phyloP scores from a whole-genome alignment of 2,329 filamentous ascomycete species.

The Domatiomyces globalis region DNA sequence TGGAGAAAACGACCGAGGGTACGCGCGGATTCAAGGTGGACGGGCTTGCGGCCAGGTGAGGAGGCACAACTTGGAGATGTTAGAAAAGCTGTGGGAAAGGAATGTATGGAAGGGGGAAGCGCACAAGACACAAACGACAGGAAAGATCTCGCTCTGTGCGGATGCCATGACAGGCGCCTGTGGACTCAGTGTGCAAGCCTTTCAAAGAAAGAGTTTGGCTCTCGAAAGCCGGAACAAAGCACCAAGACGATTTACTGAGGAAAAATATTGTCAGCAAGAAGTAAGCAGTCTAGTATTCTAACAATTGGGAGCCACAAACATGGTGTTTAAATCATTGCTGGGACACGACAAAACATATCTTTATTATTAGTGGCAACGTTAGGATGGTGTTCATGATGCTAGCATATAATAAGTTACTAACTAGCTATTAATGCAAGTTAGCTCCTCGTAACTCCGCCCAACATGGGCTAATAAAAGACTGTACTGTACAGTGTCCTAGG shows the following conservation, averaged over 20 bases:
- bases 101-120: conserved; percentile 16
- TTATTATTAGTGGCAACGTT: too few species aligned
- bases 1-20: conserved; percentile 61
- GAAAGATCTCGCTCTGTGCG: conserved; percentile 36
- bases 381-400: too few species aligned
- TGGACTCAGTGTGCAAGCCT: not conserved
- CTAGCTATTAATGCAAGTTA: too few species aligned
- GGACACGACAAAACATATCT: too few species aligned
- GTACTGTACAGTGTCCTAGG: too few species aligned
- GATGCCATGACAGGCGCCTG: conserved; percentile 49
- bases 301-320: too few species aligned
- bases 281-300: not conserved
- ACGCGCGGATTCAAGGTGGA: conserved; percentile 65
- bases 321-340: too few species aligned
- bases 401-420: too few species aligned
- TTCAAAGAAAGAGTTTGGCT: not conserved
- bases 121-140: conserved; percentile 80
- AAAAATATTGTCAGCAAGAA: not conserved
- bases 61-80: conserved; percentile 57
- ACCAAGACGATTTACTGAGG: not conserved
- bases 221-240: not conserved
- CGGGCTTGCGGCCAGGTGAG: conserved; percentile 54
- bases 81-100: not conserved
- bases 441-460: too few species aligned
- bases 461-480: too few species aligned